A percentile compares a stretch with the other conserved stretches of the same genome.
These are phyloP conservation scores for Naganishia cerealis DNA, from an alignment of 1,284 basidiomycete species.

Conservation along the genomic window DNA sequence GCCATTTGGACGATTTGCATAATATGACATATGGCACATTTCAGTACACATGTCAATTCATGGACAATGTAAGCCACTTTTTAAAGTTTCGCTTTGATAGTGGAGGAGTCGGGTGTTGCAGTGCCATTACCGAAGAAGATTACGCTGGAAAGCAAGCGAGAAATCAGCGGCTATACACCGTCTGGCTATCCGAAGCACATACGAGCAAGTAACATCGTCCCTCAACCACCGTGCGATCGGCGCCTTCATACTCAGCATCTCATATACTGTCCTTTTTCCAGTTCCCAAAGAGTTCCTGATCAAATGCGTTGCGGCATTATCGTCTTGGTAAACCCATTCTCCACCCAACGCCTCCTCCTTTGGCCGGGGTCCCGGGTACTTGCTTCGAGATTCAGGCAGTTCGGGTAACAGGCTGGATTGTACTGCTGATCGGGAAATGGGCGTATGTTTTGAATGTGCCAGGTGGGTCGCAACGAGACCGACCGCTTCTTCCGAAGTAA, in stretches of 20 bases:
- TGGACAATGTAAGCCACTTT: background rate
- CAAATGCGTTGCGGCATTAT: slow-evolving; percentile 83
- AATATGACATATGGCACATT: background rate
- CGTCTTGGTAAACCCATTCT: slow-evolving; percentile 80
- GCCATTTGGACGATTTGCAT: background rate
- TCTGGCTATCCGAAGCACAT: slow-evolving; percentile 56
- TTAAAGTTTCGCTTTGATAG: slow-evolving; percentile 22
- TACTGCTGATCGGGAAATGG: slow-evolving; percentile 14
- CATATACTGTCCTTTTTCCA: slow-evolving; percentile 59
- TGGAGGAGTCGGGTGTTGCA: background rate
- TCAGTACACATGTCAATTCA: background rate
- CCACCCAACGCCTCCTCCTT: slow-evolving; percentile 45
- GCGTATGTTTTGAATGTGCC: slow-evolving; percentile 55
- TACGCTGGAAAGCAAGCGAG: slow-evolving; percentile 34
- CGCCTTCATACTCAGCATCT: slow-evolving; percentile 79
- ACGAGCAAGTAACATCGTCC: slow-evolving; percentile 88
- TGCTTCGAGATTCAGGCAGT: slow-evolving; percentile 36
- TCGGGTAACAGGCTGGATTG: slow-evolving; percentile 38
- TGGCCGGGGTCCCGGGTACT: slow-evolving; percentile 41
- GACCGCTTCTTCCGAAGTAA: slow-evolving; percentile 93
- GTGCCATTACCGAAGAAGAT: slow-evolving; percentile 38
- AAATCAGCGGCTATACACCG: background rate
- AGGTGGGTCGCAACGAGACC: slow-evolving; percentile 83
- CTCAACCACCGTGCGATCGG: slow-evolving; percentile 75
- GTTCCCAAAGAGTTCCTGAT: slow-evolving; percentile 79